Percentiles rank a stretch among this genome's conserved stretches.
Evolutionary conservation across 1,284 basidiomycete genomes (phyloP).

Genomic region (Abortiporus biennis): DNA sequence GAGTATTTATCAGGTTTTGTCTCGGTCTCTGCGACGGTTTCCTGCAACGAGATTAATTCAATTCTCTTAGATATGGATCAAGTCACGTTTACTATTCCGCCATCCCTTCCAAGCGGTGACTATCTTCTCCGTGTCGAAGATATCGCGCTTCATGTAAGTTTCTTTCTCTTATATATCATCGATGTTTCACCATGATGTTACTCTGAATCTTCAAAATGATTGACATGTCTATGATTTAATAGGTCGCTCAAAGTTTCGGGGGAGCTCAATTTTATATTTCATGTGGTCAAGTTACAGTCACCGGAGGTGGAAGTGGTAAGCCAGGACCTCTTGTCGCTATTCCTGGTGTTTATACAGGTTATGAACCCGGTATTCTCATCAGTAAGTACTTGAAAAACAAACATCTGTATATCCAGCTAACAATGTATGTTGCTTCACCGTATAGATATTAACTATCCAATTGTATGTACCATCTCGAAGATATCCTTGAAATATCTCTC

Average conservation of each 20-base stretch:
- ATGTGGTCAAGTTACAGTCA: conserved; percentile 19
- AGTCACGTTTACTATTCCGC: conserved; percentile 38
- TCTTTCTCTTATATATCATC: too few species aligned
- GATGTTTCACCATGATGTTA: too few species aligned
- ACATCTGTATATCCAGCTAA: neutral
- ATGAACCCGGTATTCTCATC: conserved; percentile 25
- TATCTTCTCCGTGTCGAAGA: conserved; percentile 43
- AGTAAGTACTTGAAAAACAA: conserved; percentile 8
- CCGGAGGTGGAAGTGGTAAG: conserved; percentile 17
- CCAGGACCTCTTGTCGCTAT: conserved; percentile 21
- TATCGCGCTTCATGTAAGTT: conserved; percentile 57
- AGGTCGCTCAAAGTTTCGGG: conserved; percentile 23
- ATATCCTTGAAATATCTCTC: neutral
- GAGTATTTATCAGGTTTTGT: too few species aligned
- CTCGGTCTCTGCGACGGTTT: too few species aligned
- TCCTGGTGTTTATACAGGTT: conserved; percentile 21
- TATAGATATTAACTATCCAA: conserved; percentile 30
- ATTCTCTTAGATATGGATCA: conserved; percentile 4
- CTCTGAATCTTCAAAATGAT: conserved; percentile 9
- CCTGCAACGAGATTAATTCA: neutral
- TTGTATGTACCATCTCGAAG: conserved; percentile 8
- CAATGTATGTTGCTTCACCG: neutral
- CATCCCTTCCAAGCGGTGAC: conserved; percentile 37
- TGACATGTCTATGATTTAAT: too few species aligned
- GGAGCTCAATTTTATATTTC: conserved; percentile 27